A percentile compares a stretch with the other conserved stretches of the same genome.
Conservation (phyloP, 352 stramenopile species). For the Phytopythium kandeliae region DNA sequence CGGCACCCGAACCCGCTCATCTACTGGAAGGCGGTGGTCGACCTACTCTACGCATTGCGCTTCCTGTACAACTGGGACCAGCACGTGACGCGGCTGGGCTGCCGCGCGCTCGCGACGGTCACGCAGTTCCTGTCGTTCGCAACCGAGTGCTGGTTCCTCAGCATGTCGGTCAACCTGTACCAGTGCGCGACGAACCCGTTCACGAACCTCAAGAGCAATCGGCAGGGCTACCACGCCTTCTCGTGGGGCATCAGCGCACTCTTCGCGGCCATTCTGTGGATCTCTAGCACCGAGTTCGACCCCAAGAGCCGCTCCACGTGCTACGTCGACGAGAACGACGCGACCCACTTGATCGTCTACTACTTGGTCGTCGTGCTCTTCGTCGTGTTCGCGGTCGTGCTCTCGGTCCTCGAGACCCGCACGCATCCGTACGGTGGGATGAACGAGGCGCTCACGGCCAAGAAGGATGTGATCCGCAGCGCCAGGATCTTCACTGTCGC, state of each 20-base stretch:
- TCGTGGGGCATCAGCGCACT: conserved; percentile 58
- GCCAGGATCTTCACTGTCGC: conserved; percentile 74
- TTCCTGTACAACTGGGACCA: conserved; percentile 70
- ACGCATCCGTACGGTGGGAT: conserved; percentile 71
- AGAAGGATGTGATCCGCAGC: conserved; percentile 78
- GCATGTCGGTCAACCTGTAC: conserved; percentile 83
- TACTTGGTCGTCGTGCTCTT: conserved; percentile 72
- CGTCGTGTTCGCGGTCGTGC: conserved; percentile 51
- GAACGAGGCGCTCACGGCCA: conserved; percentile 68
- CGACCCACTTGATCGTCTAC: conserved; percentile 59
- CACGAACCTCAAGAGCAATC: conserved; percentile 71
- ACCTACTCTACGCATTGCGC: conserved; percentile 67
- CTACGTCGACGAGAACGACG: conserved; percentile 71
- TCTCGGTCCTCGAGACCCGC: conserved; percentile 65
- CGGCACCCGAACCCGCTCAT: conserved; percentile 80
- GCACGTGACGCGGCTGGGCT: conserved; percentile 40
- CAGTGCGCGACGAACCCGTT: conserved; percentile 86
- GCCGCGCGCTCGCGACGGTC: conserved; percentile 47
- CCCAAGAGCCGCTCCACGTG: conserved; percentile 40
- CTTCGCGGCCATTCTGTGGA: conserved; percentile 49
- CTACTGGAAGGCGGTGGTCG: conserved; percentile 75
- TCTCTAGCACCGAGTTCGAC: conserved; percentile 47
- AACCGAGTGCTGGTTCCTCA: conserved; percentile 86
- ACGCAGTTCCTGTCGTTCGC: conserved; percentile 76
- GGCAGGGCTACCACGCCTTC: conserved; percentile 69